Evolutionary conservation across 345 rosid genomes (phyloP).

Genomic region (Sisymbrium altissimum): DNA sequence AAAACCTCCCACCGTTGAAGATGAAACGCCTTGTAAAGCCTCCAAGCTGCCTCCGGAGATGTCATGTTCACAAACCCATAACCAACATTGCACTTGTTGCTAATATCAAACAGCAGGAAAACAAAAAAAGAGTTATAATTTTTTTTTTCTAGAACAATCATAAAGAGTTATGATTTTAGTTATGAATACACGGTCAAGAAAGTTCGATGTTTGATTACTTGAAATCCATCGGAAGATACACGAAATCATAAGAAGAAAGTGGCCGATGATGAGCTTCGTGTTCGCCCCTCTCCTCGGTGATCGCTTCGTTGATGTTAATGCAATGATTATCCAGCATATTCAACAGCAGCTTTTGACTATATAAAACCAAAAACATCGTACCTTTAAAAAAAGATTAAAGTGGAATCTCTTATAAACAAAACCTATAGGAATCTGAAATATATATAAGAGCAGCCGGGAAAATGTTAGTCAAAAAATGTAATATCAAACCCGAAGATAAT

Average conservation of each 20-base stretch:
- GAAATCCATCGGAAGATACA: conserved; percentile 97
- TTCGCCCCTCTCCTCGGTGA: conserved; percentile 24
- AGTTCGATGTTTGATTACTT: conserved; percentile 45
- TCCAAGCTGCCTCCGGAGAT: conserved; percentile 70
- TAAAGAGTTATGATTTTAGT: neutral
- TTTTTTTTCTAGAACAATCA: no score
- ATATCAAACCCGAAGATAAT: conserved; percentile 25
- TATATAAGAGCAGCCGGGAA: conserved; percentile 10
- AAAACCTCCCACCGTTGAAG: conserved; percentile 93
- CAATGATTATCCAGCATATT: conserved; percentile 97
- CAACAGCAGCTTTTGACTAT: conserved; percentile 70
- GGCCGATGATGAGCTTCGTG: conserved; percentile 51
- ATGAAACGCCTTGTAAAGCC: conserved; percentile 87
- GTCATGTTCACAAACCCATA: conserved; percentile 99
- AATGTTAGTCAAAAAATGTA: conserved; percentile 29
- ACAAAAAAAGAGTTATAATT: neutral
- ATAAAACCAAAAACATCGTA: conserved; percentile 8
- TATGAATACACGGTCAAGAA: neutral
- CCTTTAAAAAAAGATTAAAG: neutral
- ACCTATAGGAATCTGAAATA: conserved; percentile 13
- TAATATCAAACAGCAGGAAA: conserved; percentile 27
- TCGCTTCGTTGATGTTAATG: conserved; percentile 76
- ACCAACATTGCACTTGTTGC: conserved; percentile 98
- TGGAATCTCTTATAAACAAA: neutral
- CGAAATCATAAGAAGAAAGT: conserved; percentile 83